phyloP scores from a whole-genome alignment of 352 stramenopile genomes.

The Pythium chondricola region DNA sequence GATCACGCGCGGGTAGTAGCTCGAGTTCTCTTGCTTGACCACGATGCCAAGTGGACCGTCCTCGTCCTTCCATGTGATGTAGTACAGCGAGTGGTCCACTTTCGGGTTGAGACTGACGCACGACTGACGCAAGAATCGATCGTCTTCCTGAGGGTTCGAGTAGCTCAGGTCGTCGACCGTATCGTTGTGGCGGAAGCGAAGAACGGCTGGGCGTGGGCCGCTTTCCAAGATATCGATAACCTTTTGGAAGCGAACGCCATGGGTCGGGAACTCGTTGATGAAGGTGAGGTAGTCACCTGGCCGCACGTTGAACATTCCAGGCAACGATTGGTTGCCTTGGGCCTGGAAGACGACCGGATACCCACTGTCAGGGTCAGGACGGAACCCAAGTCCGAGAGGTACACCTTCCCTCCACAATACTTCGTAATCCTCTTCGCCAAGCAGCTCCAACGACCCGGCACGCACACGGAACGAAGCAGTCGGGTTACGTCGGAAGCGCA shows the following conservation, averaged over 20 bases:
- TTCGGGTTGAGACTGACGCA: conserved; percentile 78
- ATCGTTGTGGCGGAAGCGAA: conserved; percentile 81
- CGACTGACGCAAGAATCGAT: conserved; percentile 53
- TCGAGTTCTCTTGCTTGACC: conserved; percentile 81
- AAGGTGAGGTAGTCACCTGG: conserved; percentile 74
- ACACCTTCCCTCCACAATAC: conserved; percentile 84
- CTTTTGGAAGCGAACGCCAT: conserved; percentile 79
- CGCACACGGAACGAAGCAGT: conserved; percentile 64
- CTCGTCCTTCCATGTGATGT: conserved; percentile 88
- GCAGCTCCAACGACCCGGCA: conserved; percentile 59
- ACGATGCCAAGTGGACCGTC: conserved; percentile 82
- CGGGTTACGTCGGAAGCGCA: conserved; percentile 71
- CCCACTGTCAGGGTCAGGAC: conserved; percentile 63
- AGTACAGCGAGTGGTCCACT: conserved; percentile 81
- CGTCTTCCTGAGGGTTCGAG: conserved; percentile 70
- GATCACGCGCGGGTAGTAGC: conserved; percentile 83
- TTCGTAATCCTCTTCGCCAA: conserved; percentile 84
- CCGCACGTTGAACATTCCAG: conserved; percentile 84
- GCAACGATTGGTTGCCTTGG: conserved; percentile 69
- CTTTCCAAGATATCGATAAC: conserved; percentile 84
- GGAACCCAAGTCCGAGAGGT: conserved; percentile 75
- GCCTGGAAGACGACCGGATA: conserved; percentile 73
- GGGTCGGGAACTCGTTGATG: conserved; percentile 84
- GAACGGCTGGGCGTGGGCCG: conserved; percentile 59
- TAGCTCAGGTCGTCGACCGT: conserved; percentile 47